Evolutionary conservation across 768 basidiomycete species (phyloP).

Genomic region (Tylopilus sp.): DNA sequence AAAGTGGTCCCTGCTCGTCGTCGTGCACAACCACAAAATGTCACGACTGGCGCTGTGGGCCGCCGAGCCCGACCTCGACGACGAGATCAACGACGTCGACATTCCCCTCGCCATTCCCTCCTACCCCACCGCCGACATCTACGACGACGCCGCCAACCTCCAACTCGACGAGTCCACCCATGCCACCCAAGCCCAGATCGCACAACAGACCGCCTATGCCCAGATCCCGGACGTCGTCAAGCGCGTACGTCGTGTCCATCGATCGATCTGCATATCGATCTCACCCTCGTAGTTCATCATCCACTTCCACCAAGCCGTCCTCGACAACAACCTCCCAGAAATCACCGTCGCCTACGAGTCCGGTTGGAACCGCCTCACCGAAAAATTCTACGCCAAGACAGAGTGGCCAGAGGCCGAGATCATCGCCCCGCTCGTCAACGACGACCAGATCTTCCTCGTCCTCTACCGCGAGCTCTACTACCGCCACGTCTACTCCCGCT

Average conservation of each 20-base stretch:
- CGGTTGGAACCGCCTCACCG: constrained; percentile 95
- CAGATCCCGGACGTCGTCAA: constrained; percentile 89
- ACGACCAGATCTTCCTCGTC: constrained; percentile 94
- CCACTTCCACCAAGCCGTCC: constrained; percentile 90
- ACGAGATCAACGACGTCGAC: constrained; percentile 69
- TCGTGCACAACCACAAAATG: constrained; percentile 8
- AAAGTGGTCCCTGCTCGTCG: too few species aligned
- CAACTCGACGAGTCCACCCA: constrained; percentile 71
- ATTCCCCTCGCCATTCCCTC: constrained; percentile 36
- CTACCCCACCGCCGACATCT: constrained; percentile 27
- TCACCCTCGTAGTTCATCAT: constrained; percentile 71
- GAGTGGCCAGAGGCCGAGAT: constrained; percentile 99
- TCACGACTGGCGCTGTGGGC: constrained; percentile 71
- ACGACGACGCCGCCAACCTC: constrained; percentile 38
- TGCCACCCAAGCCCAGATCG: constrained; percentile 77
- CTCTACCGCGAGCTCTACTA: constrained; percentile 96
- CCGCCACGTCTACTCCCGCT: constrained; percentile 92
- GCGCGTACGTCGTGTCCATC: constrained; percentile 49
- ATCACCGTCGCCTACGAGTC: constrained; percentile 94
- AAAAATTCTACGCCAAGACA: constrained; percentile 89
- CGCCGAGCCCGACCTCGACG: constrained; percentile 77
- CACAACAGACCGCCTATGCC: constrained; percentile 76
- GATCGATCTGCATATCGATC: not conserved
- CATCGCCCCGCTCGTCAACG: constrained; percentile 90
- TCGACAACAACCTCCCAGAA: constrained; percentile 85